Evolutionary conservation across 306 rosid species (phyloP).

Genomic region (Hylodesmum podocarpum): DNA sequence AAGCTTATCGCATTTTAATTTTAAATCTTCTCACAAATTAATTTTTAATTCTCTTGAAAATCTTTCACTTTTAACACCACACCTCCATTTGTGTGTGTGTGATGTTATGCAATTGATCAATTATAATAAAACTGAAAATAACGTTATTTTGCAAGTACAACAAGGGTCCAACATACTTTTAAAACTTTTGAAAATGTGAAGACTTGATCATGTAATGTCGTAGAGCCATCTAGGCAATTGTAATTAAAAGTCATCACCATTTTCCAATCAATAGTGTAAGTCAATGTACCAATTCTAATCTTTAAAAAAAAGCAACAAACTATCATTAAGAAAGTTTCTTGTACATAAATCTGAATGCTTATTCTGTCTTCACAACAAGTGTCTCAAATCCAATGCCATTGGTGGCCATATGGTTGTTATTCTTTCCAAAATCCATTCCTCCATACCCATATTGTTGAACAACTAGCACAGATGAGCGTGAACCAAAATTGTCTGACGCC

Average conservation of each 20-base stretch:
- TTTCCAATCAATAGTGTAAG: not conserved
- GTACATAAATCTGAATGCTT: not conserved
- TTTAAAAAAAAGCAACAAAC: not conserved
- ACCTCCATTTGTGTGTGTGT: not conserved
- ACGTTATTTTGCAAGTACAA: not conserved
- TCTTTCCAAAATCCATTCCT: slow-evolving; percentile 8
- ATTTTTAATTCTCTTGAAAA: too few species aligned
- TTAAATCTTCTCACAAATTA: too few species aligned
- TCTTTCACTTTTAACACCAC: too few species aligned
- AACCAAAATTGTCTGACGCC: slow-evolving; percentile 40
- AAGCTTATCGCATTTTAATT: too few species aligned
- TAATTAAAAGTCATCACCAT: not conserved
- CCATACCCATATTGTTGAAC: slow-evolving; percentile 53
- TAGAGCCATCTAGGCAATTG: not conserved
- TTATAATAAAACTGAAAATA: too few species aligned
- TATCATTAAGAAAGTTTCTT: too few species aligned
- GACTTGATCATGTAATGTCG: too few species aligned
- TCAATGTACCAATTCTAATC: not conserved
- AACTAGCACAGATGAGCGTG: slow-evolving; percentile 46
- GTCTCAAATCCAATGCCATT: not conserved
- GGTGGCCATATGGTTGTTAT: not conserved
- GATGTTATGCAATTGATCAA: not conserved
- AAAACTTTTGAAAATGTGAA: too few species aligned
- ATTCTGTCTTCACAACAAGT: slow-evolving; percentile 1
- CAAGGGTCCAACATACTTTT: not conserved